Conservation (phyloP, 352 stramenopile genomes). For the Phytophthora palmivora region DNA sequence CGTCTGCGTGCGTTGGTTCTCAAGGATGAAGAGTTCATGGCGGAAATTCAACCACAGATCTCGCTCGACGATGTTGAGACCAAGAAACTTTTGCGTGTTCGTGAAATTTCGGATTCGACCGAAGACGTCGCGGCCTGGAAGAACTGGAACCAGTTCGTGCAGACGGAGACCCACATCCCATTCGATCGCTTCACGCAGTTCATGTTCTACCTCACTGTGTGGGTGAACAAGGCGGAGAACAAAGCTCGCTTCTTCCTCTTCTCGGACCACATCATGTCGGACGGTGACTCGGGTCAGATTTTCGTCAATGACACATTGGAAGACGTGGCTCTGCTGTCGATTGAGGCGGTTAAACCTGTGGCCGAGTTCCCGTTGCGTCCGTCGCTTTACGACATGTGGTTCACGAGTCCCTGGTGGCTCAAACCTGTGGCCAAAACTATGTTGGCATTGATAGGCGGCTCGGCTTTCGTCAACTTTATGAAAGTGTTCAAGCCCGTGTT, state of each 20-base stretch:
- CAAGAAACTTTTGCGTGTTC: slow-evolving; percentile 39
- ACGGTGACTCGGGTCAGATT: slow-evolving; percentile 51
- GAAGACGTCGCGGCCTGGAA: slow-evolving; percentile 29
- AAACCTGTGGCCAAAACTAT: slow-evolving; percentile 40
- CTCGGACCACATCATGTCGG: slow-evolving; percentile 71
- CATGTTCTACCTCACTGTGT: slow-evolving; percentile 56
- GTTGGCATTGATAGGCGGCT: slow-evolving; percentile 28
- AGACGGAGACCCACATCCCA: slow-evolving; percentile 33
- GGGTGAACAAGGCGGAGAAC: slow-evolving; percentile 39
- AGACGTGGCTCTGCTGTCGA: slow-evolving; percentile 40
- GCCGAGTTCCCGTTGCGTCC: slow-evolving; percentile 43
- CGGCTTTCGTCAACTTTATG: slow-evolving; percentile 49
- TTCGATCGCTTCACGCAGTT: slow-evolving; percentile 60
- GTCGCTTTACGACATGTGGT: slow-evolving; percentile 54
- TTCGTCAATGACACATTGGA: slow-evolving; percentile 60
- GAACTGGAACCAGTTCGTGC: slow-evolving; percentile 49
- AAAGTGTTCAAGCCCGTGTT: slow-evolving; percentile 59
- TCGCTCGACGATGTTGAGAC: slow-evolving; percentile 39
- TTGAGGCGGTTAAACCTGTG: slow-evolving; percentile 30
- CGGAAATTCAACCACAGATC: slow-evolving; percentile 47
- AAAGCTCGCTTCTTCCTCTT: slow-evolving; percentile 54
- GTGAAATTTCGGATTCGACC: slow-evolving; percentile 32
- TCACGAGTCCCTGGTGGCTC: slow-evolving; percentile 50
- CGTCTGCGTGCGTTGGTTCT: slow-evolving; percentile 53
- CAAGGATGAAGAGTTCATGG: slow-evolving; percentile 45